Evolutionary conservation across 2,329 filamentous ascomycete genomes (phyloP), one percentile per base, ranked within the genome.

Genomic region (Scedosporium minutisporum): DNA sequence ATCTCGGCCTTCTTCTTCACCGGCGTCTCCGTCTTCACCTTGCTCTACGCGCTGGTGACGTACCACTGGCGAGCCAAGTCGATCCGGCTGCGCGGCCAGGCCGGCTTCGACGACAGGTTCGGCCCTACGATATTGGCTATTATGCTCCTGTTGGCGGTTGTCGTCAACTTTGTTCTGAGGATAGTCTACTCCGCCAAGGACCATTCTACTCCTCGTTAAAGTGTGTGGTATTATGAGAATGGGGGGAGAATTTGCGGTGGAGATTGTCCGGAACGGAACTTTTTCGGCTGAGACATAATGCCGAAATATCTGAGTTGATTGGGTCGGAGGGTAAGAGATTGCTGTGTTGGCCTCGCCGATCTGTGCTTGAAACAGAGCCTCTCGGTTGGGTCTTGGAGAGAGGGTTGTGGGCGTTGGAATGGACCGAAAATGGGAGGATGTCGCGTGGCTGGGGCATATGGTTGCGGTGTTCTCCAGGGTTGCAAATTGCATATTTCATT

Each of bases 21-120:
- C 0, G 80, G 92, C 68, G 93, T 99, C 62, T 91, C 93, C 66
- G 93, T 99, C 86, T 85, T 89, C 61, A 91, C 93, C 55, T 97
- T 99, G 92, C 79, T 96, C 51, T 99, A 99, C 74, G 95, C 95
- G 5, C 80, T 99, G 10, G 83, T 91, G 65, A 97, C 93, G 38
- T 99, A 97, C 77, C 95, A 99, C 75, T 99, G 95, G 95, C 83
- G 95, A 66, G 95, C 95, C 27, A 92, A 90, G 76, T 96, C 90
- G 67, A 99, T 99, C 72, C 81, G 95, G 63, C 85, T 90, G 76
- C 84, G 93, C 66, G 95, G 95, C 7, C 93, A 97, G 80, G 91
- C 91, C 62, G 95, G 95, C 23, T 97, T 99, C 73, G 95, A 99
- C 74, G 95, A 99, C 79, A 86, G 93, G 51, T 93, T 96, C 70